phyloP scores from a whole-genome alignment of 2,329 filamentous ascomycete species.

The Neonectria coccinea region DNA sequence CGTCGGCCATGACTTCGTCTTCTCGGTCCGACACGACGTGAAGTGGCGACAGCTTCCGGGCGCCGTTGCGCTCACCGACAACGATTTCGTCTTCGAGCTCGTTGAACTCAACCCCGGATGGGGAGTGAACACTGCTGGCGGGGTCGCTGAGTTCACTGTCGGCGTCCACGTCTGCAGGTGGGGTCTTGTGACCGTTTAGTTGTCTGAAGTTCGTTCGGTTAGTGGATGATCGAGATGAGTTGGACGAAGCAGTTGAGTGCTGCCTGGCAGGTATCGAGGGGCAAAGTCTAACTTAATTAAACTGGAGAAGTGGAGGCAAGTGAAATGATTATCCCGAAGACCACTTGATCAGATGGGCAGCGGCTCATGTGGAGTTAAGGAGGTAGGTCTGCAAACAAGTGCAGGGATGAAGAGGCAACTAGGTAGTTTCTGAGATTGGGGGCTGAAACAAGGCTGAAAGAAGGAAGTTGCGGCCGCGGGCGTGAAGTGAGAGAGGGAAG shows the following conservation, averaged over 20 bases:
- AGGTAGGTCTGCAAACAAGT: background rate
- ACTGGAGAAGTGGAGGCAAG: background rate
- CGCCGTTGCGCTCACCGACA: conserved; percentile 58
- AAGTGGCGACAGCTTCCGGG: conserved; percentile 51
- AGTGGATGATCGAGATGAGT: conserved; percentile 33
- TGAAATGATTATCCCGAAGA: conserved; percentile 14
- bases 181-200: conserved; percentile 45
- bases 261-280: conserved; percentile 3
- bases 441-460: conserved; percentile 25
- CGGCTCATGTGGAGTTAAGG: background rate
- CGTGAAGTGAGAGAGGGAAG: conserved; percentile 6
- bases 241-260: conserved; percentile 7
- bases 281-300: background rate
- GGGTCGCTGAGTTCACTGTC: conserved; percentile 60
- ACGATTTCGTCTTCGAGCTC: conserved; percentile 66
- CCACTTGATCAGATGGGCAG: conserved; percentile 17
- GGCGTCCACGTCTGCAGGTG: conserved; percentile 54
- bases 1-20: conserved; percentile 59
- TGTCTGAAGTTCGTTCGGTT: conserved; percentile 43
- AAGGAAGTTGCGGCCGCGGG: conserved; percentile 13
- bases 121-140: conserved; percentile 50
- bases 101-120: conserved; percentile 53
- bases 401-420: conserved; percentile 5
- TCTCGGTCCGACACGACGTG: conserved; percentile 51
- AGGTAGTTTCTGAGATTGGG: conserved; percentile 13